Base-by-base conservation (phyloP, 768 basidiomycete genomes). In the Serendipita indica region DNA sequence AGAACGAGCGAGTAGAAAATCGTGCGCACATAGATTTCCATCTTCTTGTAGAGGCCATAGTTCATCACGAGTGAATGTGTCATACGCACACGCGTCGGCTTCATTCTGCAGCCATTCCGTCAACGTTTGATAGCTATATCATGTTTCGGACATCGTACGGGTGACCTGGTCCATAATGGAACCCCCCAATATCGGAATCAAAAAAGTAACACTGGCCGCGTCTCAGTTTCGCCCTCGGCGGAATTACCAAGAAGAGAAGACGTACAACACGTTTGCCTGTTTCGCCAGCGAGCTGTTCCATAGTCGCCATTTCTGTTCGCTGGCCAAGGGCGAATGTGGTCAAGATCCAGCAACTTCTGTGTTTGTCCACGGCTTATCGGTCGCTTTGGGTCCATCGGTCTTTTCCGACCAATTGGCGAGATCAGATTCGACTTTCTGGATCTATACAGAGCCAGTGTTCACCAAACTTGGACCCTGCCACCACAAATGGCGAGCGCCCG, bases 21-120 rank as follows among this genome's bases (percentile, higher is more conserved):
- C 6, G 30, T 16, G 77, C 96, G 65, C 67, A 97, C 96, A 65
- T 97, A 99, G 64, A 99, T 99, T 71, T 99, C 96, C 96, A 99
- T 99, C 73, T 92, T 92, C 73, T 97, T 97, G 75, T 99, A 99
- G 16, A 99, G 73, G 18, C 93, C 92, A 70, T 97, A 97, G 72
- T 98, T 99, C 96, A 99, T 99, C 59, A 99, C 96, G 57, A 99
- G 77, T 10, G 93, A 93, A 72, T 99, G 96, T 69, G 93, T 97
- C 96, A 99, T 99, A 64, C 94, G 84, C 75, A 98, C 96, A 33
- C 96, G 80, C 20, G 94, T 97, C 3, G 94, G 94, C 68, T 96
- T 94, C 92, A 96, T 96, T 33, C 89, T 91, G 33, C 41, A 32
- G 18, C 43, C 12, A 10, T 34, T 16, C 20, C 33, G 52, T 30